These are phyloP conservation scores for Tolypocladium tropicale DNA, from an alignment of 2,329 filamentous ascomycete species.

Conservation along the genomic window DNA sequence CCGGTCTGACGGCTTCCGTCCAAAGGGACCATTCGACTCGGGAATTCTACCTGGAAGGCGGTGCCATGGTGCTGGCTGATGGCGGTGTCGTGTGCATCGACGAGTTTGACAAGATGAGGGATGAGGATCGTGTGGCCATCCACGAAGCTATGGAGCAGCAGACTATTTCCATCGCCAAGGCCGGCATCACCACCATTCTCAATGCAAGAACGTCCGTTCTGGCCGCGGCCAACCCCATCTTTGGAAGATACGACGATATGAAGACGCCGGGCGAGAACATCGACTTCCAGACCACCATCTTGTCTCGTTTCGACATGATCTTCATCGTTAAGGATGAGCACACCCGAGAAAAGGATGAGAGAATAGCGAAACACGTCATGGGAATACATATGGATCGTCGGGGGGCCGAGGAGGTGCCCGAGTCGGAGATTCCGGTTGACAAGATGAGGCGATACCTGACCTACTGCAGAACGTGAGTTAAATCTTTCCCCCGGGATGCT, in stretches of 20 bases:
- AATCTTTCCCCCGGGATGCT: too few species aligned
- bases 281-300: conserved; percentile 95
- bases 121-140: conserved; percentile 94
- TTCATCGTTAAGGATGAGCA: conserved; percentile 98
- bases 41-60: conserved; percentile 96
- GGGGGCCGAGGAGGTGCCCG: conserved; percentile 68
- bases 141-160: conserved; percentile 99
- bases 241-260: conserved; percentile 95
- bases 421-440: conserved; percentile 85
- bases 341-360: conserved; percentile 78
- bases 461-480: conserved; percentile 82
- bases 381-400: conserved; percentile 89
- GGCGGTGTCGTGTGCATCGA: conserved; percentile 97
- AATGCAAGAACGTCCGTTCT: conserved; percentile 93
- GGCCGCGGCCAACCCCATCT: conserved; percentile 93
- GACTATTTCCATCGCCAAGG: conserved; percentile 97
- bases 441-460: conserved; percentile 97
- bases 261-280: conserved; percentile 98
- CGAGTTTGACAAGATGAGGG: conserved; percentile 99
- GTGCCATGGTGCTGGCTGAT: conserved; percentile 96
- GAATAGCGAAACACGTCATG: conserved; percentile 95
- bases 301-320: conserved; percentile 99
- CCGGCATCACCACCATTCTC: conserved; percentile 94
- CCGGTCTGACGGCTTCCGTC: conserved; percentile 93
- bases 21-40: conserved; percentile 85